Evolutionary conservation across 805 yeast genomes (phyloP).

Genomic region (Saturnispora diversa): DNA sequence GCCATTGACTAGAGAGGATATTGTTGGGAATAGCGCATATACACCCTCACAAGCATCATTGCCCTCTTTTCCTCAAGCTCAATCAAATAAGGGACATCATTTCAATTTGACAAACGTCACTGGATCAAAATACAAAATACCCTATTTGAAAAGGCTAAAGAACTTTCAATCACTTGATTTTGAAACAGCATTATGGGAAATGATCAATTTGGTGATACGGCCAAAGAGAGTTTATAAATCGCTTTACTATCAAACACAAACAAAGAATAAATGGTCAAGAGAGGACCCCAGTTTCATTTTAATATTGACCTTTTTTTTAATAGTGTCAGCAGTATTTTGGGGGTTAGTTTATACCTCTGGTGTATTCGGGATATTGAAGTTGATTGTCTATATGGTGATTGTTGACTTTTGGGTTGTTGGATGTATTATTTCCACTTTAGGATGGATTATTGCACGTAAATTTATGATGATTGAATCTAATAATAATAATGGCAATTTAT

Average conservation of each 20-base stretch:
- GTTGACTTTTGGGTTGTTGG: constrained; percentile 76
- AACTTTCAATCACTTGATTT: constrained; percentile 80
- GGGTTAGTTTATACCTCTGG: constrained; percentile 73
- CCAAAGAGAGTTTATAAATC: constrained; percentile 81
- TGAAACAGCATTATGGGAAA: constrained; percentile 91
- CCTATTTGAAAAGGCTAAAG: constrained; percentile 37
- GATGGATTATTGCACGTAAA: constrained; percentile 65
- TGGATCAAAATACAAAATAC: constrained; percentile 15
- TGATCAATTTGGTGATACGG: constrained; percentile 58
- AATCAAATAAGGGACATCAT: no score
- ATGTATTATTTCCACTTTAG: constrained; percentile 54
- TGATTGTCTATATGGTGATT: constrained; percentile 75
- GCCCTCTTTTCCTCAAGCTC: constrained; percentile 9
- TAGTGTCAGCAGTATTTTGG: constrained; percentile 81
- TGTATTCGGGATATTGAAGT: constrained; percentile 49
- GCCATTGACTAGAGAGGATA: constrained; percentile 19
- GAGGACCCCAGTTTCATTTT: constrained; percentile 89
- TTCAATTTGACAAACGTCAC: no score
- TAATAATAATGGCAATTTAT: constrained; percentile 24
- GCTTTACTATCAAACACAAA: constrained; percentile 73
- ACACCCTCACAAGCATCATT: constrained; percentile 14
- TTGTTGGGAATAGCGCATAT: constrained; percentile 10
- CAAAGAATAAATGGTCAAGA: constrained; percentile 73
- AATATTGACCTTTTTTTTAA: constrained; percentile 55
- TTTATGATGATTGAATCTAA: constrained; percentile 34